These are phyloP conservation scores for Clavispora fructus DNA, from an alignment of 805 yeast species.

Conservation along the genomic window DNA sequence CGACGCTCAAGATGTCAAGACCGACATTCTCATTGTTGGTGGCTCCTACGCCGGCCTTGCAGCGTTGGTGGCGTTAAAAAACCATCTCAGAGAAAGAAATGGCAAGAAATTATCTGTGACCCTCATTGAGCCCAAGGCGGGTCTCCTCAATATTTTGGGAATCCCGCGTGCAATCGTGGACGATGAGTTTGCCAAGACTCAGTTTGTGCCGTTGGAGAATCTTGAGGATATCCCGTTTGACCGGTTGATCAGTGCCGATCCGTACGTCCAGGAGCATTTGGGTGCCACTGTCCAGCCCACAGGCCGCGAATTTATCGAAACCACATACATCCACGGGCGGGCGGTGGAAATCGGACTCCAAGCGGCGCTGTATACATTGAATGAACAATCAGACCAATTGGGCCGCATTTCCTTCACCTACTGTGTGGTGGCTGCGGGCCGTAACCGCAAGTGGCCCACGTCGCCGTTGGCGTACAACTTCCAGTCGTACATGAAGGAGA, in stretches of 20 bases:
- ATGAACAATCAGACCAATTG: constrained; percentile 12
- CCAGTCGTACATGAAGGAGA: constrained; percentile 36
- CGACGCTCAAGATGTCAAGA: constrained; percentile 15
- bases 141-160: constrained; percentile 35
- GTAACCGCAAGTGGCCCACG: constrained; percentile 50
- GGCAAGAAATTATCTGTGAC: constrained; percentile 24
- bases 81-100: constrained; percentile 17
- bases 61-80: constrained; percentile 26
- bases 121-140: constrained; percentile 35
- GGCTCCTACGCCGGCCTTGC: constrained; percentile 40
- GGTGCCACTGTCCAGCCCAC: constrained; percentile 7
- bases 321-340: constrained; percentile 30
- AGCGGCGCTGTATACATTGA: constrained; percentile 23
- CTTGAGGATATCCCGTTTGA: constrained; percentile 26
- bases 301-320: constrained; percentile 9
- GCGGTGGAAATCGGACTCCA: constrained; percentile 22
- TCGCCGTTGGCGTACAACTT: constrained; percentile 43
- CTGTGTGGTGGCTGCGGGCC: constrained; percentile 44
- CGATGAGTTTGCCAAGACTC: constrained; percentile 33
- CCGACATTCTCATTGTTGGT: constrained; percentile 36
- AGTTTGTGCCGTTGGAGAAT: constrained; percentile 29
- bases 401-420: constrained; percentile 37
- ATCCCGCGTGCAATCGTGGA: constrained; percentile 37
- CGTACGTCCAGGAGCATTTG: constrained; percentile 12
- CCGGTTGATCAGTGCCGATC: constrained; percentile 21